Evolutionary conservation across 2,329 filamentous ascomycete genomes (phyloP).

Genomic region (Fusarium citri): DNA sequence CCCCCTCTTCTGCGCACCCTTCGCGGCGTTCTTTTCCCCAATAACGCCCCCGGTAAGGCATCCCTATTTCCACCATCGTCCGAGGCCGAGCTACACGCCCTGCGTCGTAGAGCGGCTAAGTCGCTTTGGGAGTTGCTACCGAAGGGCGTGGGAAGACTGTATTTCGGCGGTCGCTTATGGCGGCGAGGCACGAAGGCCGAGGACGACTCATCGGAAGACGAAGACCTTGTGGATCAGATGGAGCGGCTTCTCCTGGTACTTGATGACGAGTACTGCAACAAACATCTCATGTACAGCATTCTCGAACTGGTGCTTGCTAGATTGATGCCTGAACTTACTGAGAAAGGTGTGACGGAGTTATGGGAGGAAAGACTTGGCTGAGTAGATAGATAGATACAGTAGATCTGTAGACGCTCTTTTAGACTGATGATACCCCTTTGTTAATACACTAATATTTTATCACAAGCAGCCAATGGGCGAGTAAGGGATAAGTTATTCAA

Average conservation of each 20-base stretch:
- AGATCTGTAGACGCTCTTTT: conserved; percentile 21
- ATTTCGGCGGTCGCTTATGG: conserved; percentile 59
- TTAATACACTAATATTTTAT: conserved; percentile 4
- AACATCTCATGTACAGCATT: conserved; percentile 85
- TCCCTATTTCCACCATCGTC: conserved; percentile 70
- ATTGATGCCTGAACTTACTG: conserved; percentile 84
- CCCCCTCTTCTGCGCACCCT: conserved; percentile 76
- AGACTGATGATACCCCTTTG: conserved; percentile 39
- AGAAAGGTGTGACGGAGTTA: conserved; percentile 76
- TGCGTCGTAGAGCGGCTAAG: conserved; percentile 75
- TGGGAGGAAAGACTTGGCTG: conserved; percentile 75
- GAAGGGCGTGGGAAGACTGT: conserved; percentile 60
- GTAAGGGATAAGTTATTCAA: conserved; percentile 13
- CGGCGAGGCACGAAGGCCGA: conserved; percentile 39
- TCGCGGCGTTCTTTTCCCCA: conserved; percentile 85
- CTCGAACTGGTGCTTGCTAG: conserved; percentile 85
- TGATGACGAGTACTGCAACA: conserved; percentile 88
- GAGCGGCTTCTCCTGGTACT: conserved; percentile 79
- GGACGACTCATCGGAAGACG: conserved; percentile 44
- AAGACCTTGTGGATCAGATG: conserved; percentile 67
- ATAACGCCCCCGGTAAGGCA: conserved; percentile 78
- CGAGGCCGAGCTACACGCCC: conserved; percentile 68
- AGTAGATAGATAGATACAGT: conserved; percentile 8
- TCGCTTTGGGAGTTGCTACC: conserved; percentile 64
- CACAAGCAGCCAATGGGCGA: background rate